Conservation (phyloP, 2,329 filamentous ascomycete species). For the Hirsutella minnesotensis region DNA sequence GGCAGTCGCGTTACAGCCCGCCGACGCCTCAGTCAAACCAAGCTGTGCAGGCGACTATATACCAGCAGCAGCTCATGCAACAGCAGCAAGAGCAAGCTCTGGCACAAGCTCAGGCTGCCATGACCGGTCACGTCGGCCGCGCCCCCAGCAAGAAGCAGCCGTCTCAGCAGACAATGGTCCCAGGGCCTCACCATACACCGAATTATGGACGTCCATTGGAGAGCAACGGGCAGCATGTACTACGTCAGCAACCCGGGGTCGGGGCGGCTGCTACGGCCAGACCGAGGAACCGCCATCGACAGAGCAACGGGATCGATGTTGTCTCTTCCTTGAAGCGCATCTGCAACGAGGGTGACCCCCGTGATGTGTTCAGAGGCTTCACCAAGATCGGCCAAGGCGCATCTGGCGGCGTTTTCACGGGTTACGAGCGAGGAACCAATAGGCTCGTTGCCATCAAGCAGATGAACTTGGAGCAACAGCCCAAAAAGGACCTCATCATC, state of each 20-base stretch:
- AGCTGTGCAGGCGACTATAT: conserved; percentile 31
- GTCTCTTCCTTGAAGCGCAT: conserved; percentile 75
- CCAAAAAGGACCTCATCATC: conserved; percentile 97
- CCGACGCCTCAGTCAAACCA: conserved; percentile 23
- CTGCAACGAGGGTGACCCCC: conserved; percentile 81
- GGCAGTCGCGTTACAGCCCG: conserved; percentile 36
- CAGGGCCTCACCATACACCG: conserved; percentile 12
- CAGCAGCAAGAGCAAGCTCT: conserved; percentile 83
- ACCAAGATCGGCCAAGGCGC: conserved; percentile 97
- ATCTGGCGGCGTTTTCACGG: conserved; percentile 89
- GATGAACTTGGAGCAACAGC: conserved; percentile 97
- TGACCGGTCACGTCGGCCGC: conserved; percentile 58
- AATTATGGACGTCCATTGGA: conserved; percentile 18
- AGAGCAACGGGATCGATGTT: conserved; percentile 74
- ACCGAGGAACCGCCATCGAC: conserved; percentile 65
- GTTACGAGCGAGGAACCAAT: conserved; percentile 73
- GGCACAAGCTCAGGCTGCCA: conserved; percentile 66
- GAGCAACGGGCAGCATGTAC: conserved; percentile 19
- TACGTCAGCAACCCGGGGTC: conserved; percentile 22
- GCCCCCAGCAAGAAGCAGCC: conserved; percentile 61
- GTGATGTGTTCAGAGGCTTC: conserved; percentile 73
- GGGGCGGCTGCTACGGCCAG: conserved; percentile 42
- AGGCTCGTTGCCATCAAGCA: conserved; percentile 95
- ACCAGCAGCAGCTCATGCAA: conserved; percentile 55
- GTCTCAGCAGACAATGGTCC: conserved; percentile 13